These are phyloP conservation scores for Balakata baccata DNA, from an alignment of 345 rosid species.

Conservation along the genomic window DNA sequence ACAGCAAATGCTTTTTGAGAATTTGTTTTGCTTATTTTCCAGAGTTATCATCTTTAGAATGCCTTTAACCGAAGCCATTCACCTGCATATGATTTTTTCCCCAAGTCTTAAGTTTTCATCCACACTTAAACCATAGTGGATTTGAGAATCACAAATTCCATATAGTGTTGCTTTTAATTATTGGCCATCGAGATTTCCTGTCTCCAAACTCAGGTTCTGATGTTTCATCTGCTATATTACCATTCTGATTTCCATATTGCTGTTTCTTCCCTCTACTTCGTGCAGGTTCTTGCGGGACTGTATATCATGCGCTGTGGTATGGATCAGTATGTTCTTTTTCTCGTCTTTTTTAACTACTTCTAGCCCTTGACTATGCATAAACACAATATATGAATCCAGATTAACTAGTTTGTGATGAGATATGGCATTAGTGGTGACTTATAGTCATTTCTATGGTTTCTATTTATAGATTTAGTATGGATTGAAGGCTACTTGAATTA, in stretches of 20 bases:
- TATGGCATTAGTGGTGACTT: conserved; percentile 4
- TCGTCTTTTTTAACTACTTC: conserved; percentile 34
- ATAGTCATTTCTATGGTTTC: conserved; percentile 9
- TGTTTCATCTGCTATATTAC: conserved; percentile 15
- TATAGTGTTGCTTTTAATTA: not conserved
- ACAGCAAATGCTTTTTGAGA: not conserved
- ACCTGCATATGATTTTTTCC: not conserved
- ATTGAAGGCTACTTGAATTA: conserved; percentile 3
- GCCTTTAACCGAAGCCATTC: not conserved
- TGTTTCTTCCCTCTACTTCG: conserved; percentile 18
- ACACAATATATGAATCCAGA: not conserved
- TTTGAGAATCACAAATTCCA: not conserved
- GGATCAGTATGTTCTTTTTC: conserved; percentile 90
- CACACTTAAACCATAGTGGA: not conserved
- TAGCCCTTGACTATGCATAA: conserved; percentile 8
- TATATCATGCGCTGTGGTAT: conserved; percentile 96
- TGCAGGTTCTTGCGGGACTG: conserved; percentile 98
- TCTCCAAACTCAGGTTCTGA: not conserved
- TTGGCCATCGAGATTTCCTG: conserved; percentile 7
- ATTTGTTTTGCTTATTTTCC: not conserved
- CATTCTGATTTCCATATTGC: conserved; percentile 26
- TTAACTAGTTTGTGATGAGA: conserved; percentile 17
- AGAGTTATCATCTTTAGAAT: not conserved
- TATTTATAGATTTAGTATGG: conserved; percentile 10
- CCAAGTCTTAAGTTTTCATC: not conserved